phyloP scores from a whole-genome alignment of 2,329 filamentous ascomycete genomes.

The Lasiodiplodia sp. region DNA sequence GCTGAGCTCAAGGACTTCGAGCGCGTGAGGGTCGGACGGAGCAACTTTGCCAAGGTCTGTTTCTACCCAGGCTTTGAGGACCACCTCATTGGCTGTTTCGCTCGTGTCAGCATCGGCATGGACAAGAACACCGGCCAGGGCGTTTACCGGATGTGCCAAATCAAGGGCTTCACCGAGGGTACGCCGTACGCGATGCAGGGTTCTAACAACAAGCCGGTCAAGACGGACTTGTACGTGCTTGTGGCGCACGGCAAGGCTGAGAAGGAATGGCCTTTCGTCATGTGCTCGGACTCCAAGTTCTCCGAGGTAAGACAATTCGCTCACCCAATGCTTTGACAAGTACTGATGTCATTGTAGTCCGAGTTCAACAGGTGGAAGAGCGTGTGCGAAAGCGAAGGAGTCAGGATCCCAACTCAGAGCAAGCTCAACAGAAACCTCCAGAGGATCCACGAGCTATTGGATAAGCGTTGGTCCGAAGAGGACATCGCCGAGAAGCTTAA shows the following conservation, averaged over 20 bases:
- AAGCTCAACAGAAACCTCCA: constrained; percentile 75
- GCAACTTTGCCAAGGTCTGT: constrained; percentile 87
- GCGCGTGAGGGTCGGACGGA: constrained; percentile 81
- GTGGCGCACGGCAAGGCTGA: constrained; percentile 83
- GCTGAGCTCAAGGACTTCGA: constrained; percentile 83
- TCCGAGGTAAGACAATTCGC: constrained; percentile 68
- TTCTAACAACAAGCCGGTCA: constrained; percentile 75
- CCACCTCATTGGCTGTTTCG: constrained; percentile 82
- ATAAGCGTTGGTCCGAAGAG: constrained; percentile 80
- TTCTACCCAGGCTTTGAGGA: constrained; percentile 91
- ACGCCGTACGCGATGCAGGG: constrained; percentile 84
- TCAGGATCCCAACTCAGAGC: constrained; percentile 76
- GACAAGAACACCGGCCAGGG: constrained; percentile 75
- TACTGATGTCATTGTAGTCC: constrained; percentile 52
- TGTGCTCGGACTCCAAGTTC: constrained; percentile 84
- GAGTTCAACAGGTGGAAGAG: constrained; percentile 86
- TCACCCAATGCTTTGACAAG: constrained; percentile 10
- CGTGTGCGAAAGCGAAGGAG: constrained; percentile 70
- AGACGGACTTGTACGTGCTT: constrained; percentile 84
- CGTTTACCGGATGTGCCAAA: constrained; percentile 85
- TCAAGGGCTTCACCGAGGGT: constrained; percentile 83
- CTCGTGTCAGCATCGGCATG: constrained; percentile 81
- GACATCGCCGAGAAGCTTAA: constrained; percentile 83
- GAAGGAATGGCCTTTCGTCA: constrained; percentile 87
- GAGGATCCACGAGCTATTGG: constrained; percentile 80